These are phyloP conservation scores for Camellia granthamiana DNA, from an alignment of 148 eudicot species.

Conservation along the genomic window DNA sequence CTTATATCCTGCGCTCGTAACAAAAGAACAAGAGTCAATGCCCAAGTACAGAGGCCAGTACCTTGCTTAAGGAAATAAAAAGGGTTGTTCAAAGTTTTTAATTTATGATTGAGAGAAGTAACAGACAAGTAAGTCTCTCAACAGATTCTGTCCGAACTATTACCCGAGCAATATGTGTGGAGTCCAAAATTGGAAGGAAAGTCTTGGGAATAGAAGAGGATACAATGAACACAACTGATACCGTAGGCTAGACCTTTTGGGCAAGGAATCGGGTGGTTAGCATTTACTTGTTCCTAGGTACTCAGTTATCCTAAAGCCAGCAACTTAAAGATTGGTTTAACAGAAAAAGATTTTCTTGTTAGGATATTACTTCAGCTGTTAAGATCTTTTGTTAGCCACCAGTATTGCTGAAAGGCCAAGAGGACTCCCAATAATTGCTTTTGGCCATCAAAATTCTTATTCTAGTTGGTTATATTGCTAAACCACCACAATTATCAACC, in stretches of 20 bases:
- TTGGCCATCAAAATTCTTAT: too few species aligned
- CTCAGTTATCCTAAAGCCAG: background rate
- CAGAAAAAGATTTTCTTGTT: background rate
- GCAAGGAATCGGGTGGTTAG: too few species aligned
- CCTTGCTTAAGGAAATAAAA: background rate
- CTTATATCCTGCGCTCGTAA: constrained; percentile 60
- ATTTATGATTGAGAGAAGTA: background rate
- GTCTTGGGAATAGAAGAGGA: too few species aligned
- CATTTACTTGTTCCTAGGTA: background rate
- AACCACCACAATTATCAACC: too few species aligned
- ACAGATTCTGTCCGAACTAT: too few species aligned
- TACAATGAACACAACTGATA: too few species aligned
- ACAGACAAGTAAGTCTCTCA: background rate
- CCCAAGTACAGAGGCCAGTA: background rate
- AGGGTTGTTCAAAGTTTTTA: background rate
- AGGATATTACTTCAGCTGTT: background rate
- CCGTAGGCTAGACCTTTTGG: too few species aligned
- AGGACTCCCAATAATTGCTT: too few species aligned
- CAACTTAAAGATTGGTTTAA: background rate
- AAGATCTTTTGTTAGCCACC: background rate
- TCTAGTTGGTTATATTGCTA: too few species aligned
- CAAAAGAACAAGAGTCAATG: constrained; percentile 7
- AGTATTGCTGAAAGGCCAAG: too few species aligned
- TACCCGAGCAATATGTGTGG: too few species aligned
- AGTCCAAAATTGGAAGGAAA: too few species aligned